Conservation (phyloP, 257 asterid species). For the Nicotiana undulata region DNA sequence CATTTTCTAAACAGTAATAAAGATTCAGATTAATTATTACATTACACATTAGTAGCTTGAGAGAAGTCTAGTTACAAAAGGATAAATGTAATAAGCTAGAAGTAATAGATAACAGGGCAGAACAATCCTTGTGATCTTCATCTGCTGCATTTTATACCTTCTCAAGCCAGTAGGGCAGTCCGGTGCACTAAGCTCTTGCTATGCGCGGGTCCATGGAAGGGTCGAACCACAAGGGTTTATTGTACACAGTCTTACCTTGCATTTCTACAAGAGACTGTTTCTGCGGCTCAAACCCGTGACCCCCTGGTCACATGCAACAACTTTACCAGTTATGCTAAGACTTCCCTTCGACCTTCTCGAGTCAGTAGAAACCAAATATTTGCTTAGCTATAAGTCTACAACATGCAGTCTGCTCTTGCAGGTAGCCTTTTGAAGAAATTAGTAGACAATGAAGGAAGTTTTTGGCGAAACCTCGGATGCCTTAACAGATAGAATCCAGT, state of each 20-base stretch:
- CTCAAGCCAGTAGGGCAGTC: background rate
- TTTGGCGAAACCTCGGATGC: constrained; percentile 66
- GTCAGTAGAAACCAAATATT: too few relatives aligned
- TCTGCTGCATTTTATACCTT: background rate
- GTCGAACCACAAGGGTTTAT: too few relatives aligned
- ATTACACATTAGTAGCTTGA: background rate
- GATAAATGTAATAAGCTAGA: background rate
- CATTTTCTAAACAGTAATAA: background rate
- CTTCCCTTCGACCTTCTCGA: background rate
- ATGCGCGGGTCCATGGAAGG: too few relatives aligned
- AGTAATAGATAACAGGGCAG: background rate
- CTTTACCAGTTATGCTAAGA: too few relatives aligned
- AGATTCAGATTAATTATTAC: background rate
- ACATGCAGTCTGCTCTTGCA: constrained; percentile 66
- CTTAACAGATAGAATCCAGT: constrained; percentile 48
- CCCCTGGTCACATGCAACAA: too few relatives aligned
- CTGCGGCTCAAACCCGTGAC: too few relatives aligned
- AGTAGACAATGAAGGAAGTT: constrained; percentile 37
- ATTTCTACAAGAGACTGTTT: too few relatives aligned
- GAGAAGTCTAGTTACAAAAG: background rate
- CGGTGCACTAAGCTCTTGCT: too few relatives aligned
- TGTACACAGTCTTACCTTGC: too few relatives aligned
- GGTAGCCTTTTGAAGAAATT: constrained; percentile 86
- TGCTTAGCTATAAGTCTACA: constrained; percentile 14
- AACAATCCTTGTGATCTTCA: background rate